A percentile compares a stretch with the other conserved stretches of the same genome.
These are phyloP conservation scores for Xylaria telfairii DNA, from an alignment of 495 filamentous ascomycete species.

Conservation along the genomic window DNA sequence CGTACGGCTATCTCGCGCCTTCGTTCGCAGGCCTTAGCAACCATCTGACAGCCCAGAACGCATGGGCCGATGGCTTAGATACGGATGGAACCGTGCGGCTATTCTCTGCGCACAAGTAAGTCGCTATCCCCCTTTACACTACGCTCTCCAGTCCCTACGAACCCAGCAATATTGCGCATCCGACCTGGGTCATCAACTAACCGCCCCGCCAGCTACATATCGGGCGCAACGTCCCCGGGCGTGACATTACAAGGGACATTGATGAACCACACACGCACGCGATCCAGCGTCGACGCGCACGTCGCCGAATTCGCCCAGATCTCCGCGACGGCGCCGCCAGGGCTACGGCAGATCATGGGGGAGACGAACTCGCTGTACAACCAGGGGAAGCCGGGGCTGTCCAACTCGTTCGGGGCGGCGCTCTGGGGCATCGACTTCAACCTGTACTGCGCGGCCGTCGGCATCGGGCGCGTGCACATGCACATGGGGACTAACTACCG, in stretches of 20 bases:
- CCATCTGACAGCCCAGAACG: slow-evolving; percentile 55
- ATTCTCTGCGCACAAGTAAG: slow-evolving; percentile 71
- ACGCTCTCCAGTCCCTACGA: too few species aligned
- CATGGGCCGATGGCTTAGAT: slow-evolving; percentile 61
- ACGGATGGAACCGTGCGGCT: slow-evolving; percentile 55
- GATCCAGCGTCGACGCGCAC: slow-evolving; percentile 55
- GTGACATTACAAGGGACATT: slow-evolving; percentile 69
- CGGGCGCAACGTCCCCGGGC: slow-evolving; percentile 64
- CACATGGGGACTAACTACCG: slow-evolving; percentile 71
- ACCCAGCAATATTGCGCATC: neutral
- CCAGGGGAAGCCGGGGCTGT: slow-evolving; percentile 66
- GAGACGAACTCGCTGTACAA: slow-evolving; percentile 71
- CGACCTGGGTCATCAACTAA: slow-evolving; percentile 21
- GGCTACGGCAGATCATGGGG: slow-evolving; percentile 65
- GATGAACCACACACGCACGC: slow-evolving; percentile 69
- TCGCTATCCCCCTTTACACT: neutral
- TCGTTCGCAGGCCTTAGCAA: slow-evolving; percentile 65
- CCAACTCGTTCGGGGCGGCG: slow-evolving; percentile 73
- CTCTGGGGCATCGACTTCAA: slow-evolving; percentile 74
- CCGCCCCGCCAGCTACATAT: slow-evolving; percentile 62
- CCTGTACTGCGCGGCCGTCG: slow-evolving; percentile 61
- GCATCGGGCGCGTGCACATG: slow-evolving; percentile 68
- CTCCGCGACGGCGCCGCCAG: slow-evolving; percentile 36
- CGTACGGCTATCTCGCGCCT: slow-evolving; percentile 63
- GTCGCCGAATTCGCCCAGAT: slow-evolving; percentile 51